Conservation (phyloP, 768 basidiomycete genomes). For the Pulveroboletus sp. region DNA sequence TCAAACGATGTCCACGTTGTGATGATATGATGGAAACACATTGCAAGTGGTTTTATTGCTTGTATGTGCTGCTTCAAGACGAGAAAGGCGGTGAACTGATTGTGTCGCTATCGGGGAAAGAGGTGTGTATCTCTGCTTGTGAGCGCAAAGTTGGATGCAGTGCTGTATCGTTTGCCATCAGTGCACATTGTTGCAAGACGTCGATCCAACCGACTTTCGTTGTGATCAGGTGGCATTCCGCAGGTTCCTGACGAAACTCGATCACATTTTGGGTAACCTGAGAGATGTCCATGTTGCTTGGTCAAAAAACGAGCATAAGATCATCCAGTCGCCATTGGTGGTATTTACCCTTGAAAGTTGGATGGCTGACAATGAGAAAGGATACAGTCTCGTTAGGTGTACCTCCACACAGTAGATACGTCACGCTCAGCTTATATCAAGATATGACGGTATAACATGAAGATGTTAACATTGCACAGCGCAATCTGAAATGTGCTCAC, state of each 20-base stretch:
- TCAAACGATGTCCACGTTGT: constrained; percentile 47
- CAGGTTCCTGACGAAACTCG: constrained; percentile 38
- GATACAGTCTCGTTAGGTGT: constrained; percentile 24
- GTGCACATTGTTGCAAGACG: constrained; percentile 42
- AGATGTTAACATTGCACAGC: neutral
- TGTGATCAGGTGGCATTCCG: constrained; percentile 36
- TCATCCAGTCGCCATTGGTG: constrained; percentile 23
- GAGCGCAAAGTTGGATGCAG: neutral
- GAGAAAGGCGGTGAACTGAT: constrained; percentile 38
- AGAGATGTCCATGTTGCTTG: constrained; percentile 35
- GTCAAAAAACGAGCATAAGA: constrained; percentile 17
- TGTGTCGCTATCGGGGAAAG: constrained; percentile 48
- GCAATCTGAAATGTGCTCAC: neutral
- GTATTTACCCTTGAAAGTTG: constrained; percentile 30
- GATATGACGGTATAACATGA: neutral
- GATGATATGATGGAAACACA: constrained; percentile 49
- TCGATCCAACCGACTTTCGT: constrained; percentile 41
- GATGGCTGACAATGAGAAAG: constrained; percentile 15
- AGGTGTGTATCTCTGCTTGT: constrained; percentile 26
- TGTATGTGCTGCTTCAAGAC: constrained; percentile 52
- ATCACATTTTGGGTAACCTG: constrained; percentile 46
- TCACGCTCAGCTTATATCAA: neutral
- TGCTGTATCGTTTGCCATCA: constrained; percentile 16
- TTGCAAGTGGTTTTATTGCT: constrained; percentile 42
- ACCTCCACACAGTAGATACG: neutral